phyloP scores from a whole-genome alignment of 805 yeast genomes.

The Saturnispora mendoncae region DNA sequence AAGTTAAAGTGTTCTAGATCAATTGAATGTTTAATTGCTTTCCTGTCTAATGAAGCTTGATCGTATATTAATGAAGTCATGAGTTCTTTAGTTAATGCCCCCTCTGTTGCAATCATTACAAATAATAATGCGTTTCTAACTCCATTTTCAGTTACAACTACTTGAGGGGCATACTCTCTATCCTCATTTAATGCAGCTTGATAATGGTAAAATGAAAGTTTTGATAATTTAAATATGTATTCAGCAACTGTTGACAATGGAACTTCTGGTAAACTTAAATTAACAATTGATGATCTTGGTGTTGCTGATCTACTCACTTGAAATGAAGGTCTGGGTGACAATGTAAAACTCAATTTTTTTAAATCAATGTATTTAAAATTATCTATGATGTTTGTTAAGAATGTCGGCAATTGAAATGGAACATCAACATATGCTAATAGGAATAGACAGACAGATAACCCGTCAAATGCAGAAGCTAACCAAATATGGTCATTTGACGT shows the following conservation, averaged over 20 bases:
- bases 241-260: slow-evolving; percentile 26
- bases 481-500: slow-evolving; percentile 69
- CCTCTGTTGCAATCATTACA: slow-evolving; percentile 41
- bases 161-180: slow-evolving; percentile 75
- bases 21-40: slow-evolving; percentile 9
- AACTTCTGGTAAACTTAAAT: slow-evolving; percentile 13
- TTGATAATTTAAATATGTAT: slow-evolving; percentile 31
- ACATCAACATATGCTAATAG: slow-evolving; percentile 49
- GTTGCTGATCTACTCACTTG: slow-evolving; percentile 19
- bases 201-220: slow-evolving; percentile 36
- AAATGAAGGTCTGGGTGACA: slow-evolving; percentile 44
- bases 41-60: slow-evolving; percentile 15
- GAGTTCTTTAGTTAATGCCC: slow-evolving; percentile 36
- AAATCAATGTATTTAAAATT: slow-evolving; percentile 20
- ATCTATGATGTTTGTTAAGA: slow-evolving; percentile 20
- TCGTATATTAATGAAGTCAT: slow-evolving; percentile 39
- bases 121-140: slow-evolving; percentile 56
- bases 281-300: slow-evolving; percentile 8
- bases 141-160: slow-evolving; percentile 66
- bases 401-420: slow-evolving; percentile 40
- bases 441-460: slow-evolving; percentile 57
- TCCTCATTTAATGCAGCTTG: slow-evolving; percentile 44
- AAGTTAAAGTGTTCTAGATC: slow-evolving; percentile 36
- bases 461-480: slow-evolving; percentile 85
- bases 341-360: slow-evolving; percentile 25